Percentiles rank a stretch among this genome's conserved stretches.
Evolutionary conservation across 2,329 filamentous ascomycete genomes (phyloP).

Genomic region (Geoglossum cookeanum): DNA sequence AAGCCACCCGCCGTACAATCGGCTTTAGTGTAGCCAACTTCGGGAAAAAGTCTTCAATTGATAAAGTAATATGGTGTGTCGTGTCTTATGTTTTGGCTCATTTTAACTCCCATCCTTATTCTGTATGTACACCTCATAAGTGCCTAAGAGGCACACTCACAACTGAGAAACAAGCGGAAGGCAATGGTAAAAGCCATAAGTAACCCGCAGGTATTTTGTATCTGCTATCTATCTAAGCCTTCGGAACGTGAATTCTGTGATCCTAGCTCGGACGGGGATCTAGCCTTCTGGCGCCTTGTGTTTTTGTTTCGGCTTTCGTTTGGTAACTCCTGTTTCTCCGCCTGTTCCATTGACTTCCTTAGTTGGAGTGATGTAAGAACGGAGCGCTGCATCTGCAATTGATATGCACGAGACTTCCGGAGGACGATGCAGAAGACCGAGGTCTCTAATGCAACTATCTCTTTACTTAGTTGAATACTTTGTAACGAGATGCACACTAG

Average conservation of each 20-base stretch:
- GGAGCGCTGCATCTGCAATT: neutral
- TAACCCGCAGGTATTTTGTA: neutral
- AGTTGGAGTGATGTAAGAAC: neutral
- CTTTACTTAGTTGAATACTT: neutral
- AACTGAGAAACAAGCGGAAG: too few species aligned
- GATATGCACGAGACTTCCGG: neutral
- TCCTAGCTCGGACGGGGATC: neutral
- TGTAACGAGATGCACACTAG: neutral
- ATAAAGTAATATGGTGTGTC: too few species aligned
- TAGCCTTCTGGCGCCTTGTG: neutral
- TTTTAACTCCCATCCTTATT: too few species aligned
- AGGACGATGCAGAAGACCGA: neutral
- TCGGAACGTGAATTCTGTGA: neutral
- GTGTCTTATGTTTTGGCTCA: too few species aligned
- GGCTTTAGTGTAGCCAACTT: too few species aligned
- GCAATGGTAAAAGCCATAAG: too few species aligned
- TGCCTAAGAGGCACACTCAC: too few species aligned
- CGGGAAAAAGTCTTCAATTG: too few species aligned
- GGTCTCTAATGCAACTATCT: neutral
- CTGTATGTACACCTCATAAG: too few species aligned
- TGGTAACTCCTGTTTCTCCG: neutral
- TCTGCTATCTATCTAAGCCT: neutral
- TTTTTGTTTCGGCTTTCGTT: neutral
- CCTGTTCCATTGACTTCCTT: neutral
- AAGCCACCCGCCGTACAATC: too few species aligned